A percentile compares a stretch with the other conserved stretches of the same genome.
phyloP scores from a whole-genome alignment of 805 yeast species.

The Yarrowia hollandica region DNA sequence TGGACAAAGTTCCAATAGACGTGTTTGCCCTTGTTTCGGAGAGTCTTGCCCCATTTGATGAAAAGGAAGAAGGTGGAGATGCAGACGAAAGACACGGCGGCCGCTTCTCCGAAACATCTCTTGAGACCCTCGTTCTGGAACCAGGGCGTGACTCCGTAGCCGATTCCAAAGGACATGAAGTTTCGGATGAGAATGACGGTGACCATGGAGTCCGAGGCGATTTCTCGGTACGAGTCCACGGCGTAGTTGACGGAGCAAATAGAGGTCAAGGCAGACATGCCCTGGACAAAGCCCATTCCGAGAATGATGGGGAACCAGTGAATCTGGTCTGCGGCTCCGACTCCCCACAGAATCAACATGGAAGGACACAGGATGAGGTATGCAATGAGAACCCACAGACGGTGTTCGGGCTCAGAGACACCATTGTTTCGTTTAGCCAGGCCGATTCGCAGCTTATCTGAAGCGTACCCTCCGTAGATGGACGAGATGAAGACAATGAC shows the following conservation, averaged over 20 bases:
- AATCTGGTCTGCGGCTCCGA: slow-evolving; percentile 50
- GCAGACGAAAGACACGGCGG: slow-evolving; percentile 9
- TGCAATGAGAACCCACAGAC: slow-evolving; percentile 49
- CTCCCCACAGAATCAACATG: slow-evolving; percentile 53
- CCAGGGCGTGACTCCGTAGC: slow-evolving; percentile 55
- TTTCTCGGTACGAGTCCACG: slow-evolving; percentile 49
- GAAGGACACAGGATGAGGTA: slow-evolving; percentile 49
- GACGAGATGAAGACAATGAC: slow-evolving; percentile 16
- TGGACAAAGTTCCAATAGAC: slow-evolving; percentile 23
- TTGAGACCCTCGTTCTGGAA: slow-evolving; percentile 49
- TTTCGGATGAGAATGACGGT: slow-evolving; percentile 52
- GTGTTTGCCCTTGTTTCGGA: slow-evolving; percentile 33
- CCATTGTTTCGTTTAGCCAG: slow-evolving; percentile 43
- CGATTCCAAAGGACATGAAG: slow-evolving; percentile 50
- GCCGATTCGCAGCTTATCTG: slow-evolving; percentile 9
- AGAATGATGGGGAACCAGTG: slow-evolving; percentile 52
- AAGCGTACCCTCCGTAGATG: slow-evolving; percentile 22
- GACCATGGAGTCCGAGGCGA: slow-evolving; percentile 49
- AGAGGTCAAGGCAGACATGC: slow-evolving; percentile 49
- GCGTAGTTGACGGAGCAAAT: slow-evolving; percentile 50
- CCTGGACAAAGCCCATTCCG: slow-evolving; percentile 49
- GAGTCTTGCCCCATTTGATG: slow-evolving; percentile 45
- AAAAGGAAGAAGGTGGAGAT: slow-evolving; percentile 18
- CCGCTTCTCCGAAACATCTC: slow-evolving; percentile 43
- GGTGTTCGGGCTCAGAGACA: slow-evolving; percentile 51